These are phyloP conservation scores for Dactylellina drechsleri DNA, from an alignment of 2,329 filamentous ascomycete genomes.

Conservation along the genomic window DNA sequence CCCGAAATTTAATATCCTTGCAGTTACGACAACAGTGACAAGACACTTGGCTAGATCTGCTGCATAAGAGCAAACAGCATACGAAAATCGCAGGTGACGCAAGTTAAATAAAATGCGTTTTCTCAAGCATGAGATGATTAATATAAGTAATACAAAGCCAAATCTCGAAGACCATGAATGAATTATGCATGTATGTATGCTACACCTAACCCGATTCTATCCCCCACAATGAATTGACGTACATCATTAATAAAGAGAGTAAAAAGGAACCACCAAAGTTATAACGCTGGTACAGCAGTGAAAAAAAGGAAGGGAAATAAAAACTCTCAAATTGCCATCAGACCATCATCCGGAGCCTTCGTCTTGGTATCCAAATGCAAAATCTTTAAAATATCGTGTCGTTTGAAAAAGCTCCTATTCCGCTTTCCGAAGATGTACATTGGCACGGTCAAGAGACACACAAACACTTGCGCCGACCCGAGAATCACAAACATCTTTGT, in stretches of 20 bases:
- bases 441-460: slow-evolving; percentile 79
- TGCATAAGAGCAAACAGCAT: too few species aligned
- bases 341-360: slow-evolving; percentile 5
- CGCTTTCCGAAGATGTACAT: slow-evolving; percentile 74
- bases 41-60: too few species aligned
- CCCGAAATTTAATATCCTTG: too few species aligned
- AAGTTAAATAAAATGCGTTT: too few species aligned
- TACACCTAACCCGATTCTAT: too few species aligned
- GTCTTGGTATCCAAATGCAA: slow-evolving; percentile 60
- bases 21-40: too few species aligned
- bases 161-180: not conserved
- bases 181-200: too few species aligned
- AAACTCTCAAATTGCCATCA: slow-evolving; percentile 11
- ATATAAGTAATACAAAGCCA: too few species aligned
- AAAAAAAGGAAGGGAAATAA: slow-evolving; percentile 1
- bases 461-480: slow-evolving; percentile 77
- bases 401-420: slow-evolving; percentile 77
- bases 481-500: slow-evolving; percentile 76
- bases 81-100: too few species aligned
- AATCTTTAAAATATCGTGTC: slow-evolving; percentile 75
- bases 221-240: not conserved
- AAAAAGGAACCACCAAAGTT: not conserved
- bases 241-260: not conserved
- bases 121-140: too few species aligned
- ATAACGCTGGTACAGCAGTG: too few species aligned